Evolutionary conservation across 371 early-diverging fungal species (phyloP).

Genomic region (Thermomucor indicae-seudaticae): DNA sequence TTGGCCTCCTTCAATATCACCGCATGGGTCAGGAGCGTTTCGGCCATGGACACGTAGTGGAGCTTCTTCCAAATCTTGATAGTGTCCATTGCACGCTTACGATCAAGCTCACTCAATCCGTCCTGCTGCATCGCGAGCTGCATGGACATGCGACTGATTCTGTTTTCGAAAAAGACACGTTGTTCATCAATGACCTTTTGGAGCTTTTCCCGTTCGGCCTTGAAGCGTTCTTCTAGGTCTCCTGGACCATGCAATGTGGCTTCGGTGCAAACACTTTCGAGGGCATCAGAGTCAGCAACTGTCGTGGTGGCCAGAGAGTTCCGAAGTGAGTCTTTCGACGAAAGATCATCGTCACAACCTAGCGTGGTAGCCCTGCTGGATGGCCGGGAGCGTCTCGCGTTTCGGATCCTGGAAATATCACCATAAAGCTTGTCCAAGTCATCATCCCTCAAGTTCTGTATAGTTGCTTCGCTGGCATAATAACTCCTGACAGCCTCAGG

Average conservation of each 20-base stretch:
- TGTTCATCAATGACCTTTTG: conserved; percentile 44
- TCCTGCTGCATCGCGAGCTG: conserved; percentile 6
- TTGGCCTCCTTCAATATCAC: conserved; percentile 85
- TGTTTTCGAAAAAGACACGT: conserved; percentile 53
- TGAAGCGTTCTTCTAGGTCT: conserved; percentile 47
- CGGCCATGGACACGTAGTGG: conserved; percentile 70
- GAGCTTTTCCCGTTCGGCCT: conserved; percentile 51
- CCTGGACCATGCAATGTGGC: conserved; percentile 21
- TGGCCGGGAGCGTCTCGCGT: conserved; percentile 45
- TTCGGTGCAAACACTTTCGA: conserved; percentile 44
- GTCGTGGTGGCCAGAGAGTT: conserved; percentile 27
- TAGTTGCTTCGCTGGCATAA: conserved; percentile 38
- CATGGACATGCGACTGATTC: conserved; percentile 49
- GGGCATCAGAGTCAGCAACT: conserved; percentile 29
- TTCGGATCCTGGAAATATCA: conserved; percentile 51
- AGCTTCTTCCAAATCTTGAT: conserved; percentile 57
- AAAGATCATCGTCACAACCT: conserved; percentile 47
- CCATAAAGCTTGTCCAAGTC: conserved; percentile 58
- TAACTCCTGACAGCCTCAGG: conserved; percentile 60
- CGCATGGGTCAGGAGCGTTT: conserved; percentile 65
- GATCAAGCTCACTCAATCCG: conserved; percentile 41
- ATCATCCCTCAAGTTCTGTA: conserved; percentile 53
- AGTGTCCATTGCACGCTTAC: conserved; percentile 46
- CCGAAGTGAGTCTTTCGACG: conserved; percentile 42
- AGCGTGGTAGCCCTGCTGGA: conserved; percentile 44